Conservation (phyloP, 106 monocot species). For the Ottelia alismoides region DNA sequence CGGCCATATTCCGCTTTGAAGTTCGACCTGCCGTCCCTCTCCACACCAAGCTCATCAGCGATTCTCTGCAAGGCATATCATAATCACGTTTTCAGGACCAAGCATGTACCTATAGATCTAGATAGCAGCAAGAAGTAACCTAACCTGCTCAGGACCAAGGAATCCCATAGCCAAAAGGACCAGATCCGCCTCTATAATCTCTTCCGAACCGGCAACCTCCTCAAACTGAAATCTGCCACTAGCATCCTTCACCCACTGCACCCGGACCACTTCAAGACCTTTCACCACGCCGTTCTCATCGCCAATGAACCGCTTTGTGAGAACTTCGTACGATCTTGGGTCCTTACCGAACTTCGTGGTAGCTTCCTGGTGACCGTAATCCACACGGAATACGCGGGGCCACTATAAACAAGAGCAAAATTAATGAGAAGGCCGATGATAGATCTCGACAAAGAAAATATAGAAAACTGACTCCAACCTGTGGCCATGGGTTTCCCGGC, state of each 20-base stretch:
- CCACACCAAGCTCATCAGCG: conserved; percentile 66
- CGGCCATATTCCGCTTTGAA: conserved; percentile 82
- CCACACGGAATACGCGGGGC: conserved; percentile 88
- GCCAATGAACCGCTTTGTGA: conserved; percentile 81
- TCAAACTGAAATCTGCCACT: conserved; percentile 51
- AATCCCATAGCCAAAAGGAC: conserved; percentile 94
- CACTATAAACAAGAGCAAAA: conserved; percentile 73
- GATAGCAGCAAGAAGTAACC: background rate
- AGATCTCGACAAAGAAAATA: no score
- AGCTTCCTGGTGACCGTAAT: conserved; percentile 97
- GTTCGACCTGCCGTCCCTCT: conserved; percentile 70
- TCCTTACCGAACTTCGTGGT: conserved; percentile 84
- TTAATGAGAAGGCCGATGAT: no score
- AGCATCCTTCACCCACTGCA: conserved; percentile 69
- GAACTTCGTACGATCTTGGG: conserved; percentile 78
- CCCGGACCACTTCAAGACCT: conserved; percentile 67
- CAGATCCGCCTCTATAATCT: conserved; percentile 86
- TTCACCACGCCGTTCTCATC: conserved; percentile 79
- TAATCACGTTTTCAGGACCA: background rate
- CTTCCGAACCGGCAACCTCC: conserved; percentile 66
- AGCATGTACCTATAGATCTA: background rate
- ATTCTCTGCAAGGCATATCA: conserved; percentile 32
- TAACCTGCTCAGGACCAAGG: conserved; percentile 87
- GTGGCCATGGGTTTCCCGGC: conserved; percentile 91
- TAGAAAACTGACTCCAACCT: no score